Evolutionary conservation across 106 monocot species (phyloP), one percentile per base, ranked within the genome.

Genomic region (Chionographis japonica): DNA sequence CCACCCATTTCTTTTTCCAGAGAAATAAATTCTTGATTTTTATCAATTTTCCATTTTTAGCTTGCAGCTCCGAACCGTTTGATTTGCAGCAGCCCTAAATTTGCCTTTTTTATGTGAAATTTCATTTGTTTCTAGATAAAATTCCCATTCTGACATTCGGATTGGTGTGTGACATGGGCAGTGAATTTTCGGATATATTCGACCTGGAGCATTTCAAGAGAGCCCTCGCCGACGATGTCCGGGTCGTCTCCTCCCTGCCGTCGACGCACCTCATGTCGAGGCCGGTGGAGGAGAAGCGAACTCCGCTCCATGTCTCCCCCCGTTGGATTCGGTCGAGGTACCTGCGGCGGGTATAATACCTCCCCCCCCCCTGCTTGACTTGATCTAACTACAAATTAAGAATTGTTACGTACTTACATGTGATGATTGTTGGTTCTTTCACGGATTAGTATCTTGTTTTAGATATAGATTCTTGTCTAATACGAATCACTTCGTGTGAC

Each of bases 181-280:
- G 94, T 63, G 94, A 94, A 16, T 94, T 94, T 62, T 71, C 90
- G 0, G 94, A 94, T 62, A 88, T 94, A 62, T 94, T 94, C 68
- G 90, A 94, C 63, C 58, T 85, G 78, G 80, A 83, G 58, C 90
- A 94, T 63, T 94, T 94, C 88, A 94, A 81, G 79, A 85, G 16
- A 18, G 85, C 85, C 0, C 77, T 94, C 3, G 83, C 83, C 2
- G 77, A 83, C 36, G 90, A 94, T 70, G 88, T 94, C 37, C 71
- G 85, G 43, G 78, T 94, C 4, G 88, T 90, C 8, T 85, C 80
- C 4, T 90, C 94, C 42, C 76, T 94, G 51, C 94, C 94, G 14
- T 88, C 94, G 2, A 85, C 85, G 6, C 94, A 94, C 55, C 52
- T 94, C 50, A 90, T 76, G 83, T 77, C 80, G 3, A 70, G 81